Conservation (phyloP, 345 rosid genomes). For the Excoecaria cochinchinensis region DNA sequence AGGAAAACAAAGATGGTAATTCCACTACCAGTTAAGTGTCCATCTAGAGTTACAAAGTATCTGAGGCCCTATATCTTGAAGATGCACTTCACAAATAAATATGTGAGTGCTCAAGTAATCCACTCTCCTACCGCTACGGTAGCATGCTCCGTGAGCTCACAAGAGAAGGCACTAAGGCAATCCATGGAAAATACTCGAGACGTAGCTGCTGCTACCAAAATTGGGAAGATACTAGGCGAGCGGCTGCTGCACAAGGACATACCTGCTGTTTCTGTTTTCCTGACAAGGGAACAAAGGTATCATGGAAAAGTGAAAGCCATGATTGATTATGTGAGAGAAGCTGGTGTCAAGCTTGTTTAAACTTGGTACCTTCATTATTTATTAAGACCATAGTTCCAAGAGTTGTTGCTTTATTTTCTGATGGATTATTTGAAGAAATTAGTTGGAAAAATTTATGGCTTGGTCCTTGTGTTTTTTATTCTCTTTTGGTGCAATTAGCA, state of each 20-base stretch:
- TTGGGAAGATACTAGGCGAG: conserved; percentile 75
- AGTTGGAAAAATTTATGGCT: too few relatives aligned
- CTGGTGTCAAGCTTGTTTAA: conserved; percentile 62
- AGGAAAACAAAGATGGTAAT: conserved; percentile 23
- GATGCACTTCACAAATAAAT: conserved; percentile 80
- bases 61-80: conserved; percentile 74
- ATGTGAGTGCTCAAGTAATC: conserved; percentile 70
- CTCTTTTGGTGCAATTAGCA: too few relatives aligned
- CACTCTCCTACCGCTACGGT: conserved; percentile 82
- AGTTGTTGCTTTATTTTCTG: neutral
- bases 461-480: too few relatives aligned
- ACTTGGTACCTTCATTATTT: neutral
- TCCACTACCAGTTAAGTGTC: conserved; percentile 53
- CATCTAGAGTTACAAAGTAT: conserved; percentile 52
- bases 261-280: conserved; percentile 62
- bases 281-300: conserved; percentile 73
- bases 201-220: conserved; percentile 85
- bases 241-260: conserved; percentile 64
- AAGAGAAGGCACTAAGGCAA: conserved; percentile 66
- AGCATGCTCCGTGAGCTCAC: conserved; percentile 70
- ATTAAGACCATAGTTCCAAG: neutral
- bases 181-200: conserved; percentile 64
- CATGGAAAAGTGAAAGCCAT: conserved; percentile 93
- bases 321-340: conserved; percentile 66
- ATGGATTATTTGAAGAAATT: neutral